Evolutionary conservation across 2,329 filamentous ascomycete genomes (phyloP).

Genomic region (Cyclaneusma minus): DNA sequence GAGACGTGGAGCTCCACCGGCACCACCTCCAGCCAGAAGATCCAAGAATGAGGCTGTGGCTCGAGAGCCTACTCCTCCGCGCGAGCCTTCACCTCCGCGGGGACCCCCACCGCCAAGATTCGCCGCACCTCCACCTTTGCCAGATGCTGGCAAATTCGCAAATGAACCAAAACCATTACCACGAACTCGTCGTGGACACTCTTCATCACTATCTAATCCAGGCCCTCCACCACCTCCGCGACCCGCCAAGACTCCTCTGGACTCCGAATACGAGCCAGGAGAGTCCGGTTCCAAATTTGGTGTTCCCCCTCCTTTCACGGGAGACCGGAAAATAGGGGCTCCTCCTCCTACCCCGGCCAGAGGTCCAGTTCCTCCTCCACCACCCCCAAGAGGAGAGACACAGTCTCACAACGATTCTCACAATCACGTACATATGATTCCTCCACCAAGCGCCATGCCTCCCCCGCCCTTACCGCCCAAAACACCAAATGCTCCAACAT

Average conservation of each 20-base stretch:
- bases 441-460: conserved; percentile 16
- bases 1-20: conserved; percentile 27
- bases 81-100: conserved; percentile 52
- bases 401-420: conserved; percentile 31
- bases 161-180: conserved; percentile 31
- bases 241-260: conserved; percentile 55
- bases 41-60: conserved; percentile 32
- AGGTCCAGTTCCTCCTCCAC: conserved; percentile 56
- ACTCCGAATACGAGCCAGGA: conserved; percentile 40
- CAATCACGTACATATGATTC: conserved; percentile 24
- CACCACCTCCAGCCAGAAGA: conserved; percentile 44
- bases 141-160: conserved; percentile 80
- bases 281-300: conserved; percentile 41
- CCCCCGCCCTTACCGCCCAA: conserved; percentile 27
- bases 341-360: conserved; percentile 65
- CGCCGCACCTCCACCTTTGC: conserved; percentile 71
- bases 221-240: conserved; percentile 53
- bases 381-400: conserved; percentile 37
- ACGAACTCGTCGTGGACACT: conserved; percentile 25
- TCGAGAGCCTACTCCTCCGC: conserved; percentile 40
- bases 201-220: conserved; percentile 32
- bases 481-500: conserved; percentile 24
- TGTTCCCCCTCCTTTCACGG: conserved; percentile 67
- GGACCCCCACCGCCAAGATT: conserved; percentile 51
- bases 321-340: conserved; percentile 44